Conservation (phyloP, 2,329 filamentous ascomycete species). For the Acrocalymma vagum region DNA sequence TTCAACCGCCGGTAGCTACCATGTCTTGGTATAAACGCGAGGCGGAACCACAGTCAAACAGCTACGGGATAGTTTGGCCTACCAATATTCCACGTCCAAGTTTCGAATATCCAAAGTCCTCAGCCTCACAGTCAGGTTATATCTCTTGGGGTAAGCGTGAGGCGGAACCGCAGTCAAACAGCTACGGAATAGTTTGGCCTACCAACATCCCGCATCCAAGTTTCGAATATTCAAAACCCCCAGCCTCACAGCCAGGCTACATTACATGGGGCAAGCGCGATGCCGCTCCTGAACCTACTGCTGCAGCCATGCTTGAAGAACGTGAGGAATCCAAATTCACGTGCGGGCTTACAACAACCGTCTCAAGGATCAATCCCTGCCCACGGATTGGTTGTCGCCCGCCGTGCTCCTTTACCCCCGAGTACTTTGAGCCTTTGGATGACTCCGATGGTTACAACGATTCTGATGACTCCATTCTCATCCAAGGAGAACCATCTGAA, state of each 20-base stretch:
- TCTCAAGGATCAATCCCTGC: constrained; percentile 8
- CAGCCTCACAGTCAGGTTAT: background rate
- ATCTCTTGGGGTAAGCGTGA: constrained; percentile 24
- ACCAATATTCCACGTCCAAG: constrained; percentile 2
- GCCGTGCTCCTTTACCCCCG: constrained; percentile 1
- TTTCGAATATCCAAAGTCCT: constrained; percentile 1
- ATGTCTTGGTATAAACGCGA: constrained; percentile 25
- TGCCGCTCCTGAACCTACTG: constrained; percentile 16
- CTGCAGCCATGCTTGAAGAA: constrained; percentile 7
- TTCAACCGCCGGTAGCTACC: constrained; percentile 17
- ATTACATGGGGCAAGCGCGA: constrained; percentile 14
- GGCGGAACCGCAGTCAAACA: constrained; percentile 3
- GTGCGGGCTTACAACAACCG: constrained; percentile 18
- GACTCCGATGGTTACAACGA: too few species aligned
- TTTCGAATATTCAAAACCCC: background rate
- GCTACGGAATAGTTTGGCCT: constrained; percentile 3
- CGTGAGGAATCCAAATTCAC: constrained; percentile 6
- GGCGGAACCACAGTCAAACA: constrained; percentile 3
- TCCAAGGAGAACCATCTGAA: constrained; percentile 4
- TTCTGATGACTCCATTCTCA: too few species aligned
- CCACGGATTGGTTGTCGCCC: constrained; percentile 12
- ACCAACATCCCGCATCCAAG: constrained; percentile 2
- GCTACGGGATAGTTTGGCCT: constrained; percentile 3
- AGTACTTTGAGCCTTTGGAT: background rate
- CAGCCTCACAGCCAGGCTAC: constrained; percentile 2